phyloP scores from a whole-genome alignment of 164 flowering plant species.

The Vitis amurensis region DNA sequence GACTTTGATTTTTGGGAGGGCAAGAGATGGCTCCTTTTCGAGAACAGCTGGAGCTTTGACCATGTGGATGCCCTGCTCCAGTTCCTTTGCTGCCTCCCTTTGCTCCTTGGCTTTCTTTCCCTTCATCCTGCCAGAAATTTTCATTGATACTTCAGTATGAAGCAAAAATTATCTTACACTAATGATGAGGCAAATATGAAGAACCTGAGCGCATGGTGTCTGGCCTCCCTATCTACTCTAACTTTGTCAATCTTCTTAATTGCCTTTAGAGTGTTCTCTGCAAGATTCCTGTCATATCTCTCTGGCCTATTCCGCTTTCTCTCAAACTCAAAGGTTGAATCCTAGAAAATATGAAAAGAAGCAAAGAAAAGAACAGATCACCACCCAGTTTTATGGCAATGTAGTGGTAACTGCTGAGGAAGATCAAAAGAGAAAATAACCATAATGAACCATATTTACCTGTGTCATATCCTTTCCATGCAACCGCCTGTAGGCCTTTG shows the following conservation, averaged over 20 bases:
- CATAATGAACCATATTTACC: constrained; percentile 30
- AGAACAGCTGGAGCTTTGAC: constrained; percentile 56
- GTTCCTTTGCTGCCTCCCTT: constrained; percentile 45
- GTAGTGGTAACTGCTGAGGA: not conserved
- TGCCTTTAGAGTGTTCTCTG: constrained; percentile 58
- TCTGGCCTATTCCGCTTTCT: constrained; percentile 72
- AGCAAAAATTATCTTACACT: not conserved
- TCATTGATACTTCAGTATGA: not conserved
- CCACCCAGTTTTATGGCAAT: not conserved
- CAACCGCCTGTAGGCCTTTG: constrained; percentile 81
- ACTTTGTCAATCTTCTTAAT: constrained; percentile 61
- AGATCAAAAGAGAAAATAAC: not conserved
- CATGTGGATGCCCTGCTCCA: constrained; percentile 55
- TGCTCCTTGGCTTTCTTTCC: constrained; percentile 39
- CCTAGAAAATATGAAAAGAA: constrained; percentile 26
- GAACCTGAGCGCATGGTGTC: constrained; percentile 43
- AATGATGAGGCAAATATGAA: not conserved
- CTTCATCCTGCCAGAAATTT: constrained; percentile 36
- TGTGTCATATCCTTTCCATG: constrained; percentile 95
- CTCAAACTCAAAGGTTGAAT: constrained; percentile 71
- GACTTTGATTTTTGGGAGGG: constrained; percentile 50
- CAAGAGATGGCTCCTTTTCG: constrained; percentile 41
- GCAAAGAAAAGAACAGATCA: not conserved
- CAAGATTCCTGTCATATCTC: constrained; percentile 60
- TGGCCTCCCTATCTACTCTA: constrained; percentile 41